Evolutionary conservation across 768 basidiomycete genomes (phyloP), one percentile per base, ranked within the genome.

Genomic region (Amanita thiersii): DNA sequence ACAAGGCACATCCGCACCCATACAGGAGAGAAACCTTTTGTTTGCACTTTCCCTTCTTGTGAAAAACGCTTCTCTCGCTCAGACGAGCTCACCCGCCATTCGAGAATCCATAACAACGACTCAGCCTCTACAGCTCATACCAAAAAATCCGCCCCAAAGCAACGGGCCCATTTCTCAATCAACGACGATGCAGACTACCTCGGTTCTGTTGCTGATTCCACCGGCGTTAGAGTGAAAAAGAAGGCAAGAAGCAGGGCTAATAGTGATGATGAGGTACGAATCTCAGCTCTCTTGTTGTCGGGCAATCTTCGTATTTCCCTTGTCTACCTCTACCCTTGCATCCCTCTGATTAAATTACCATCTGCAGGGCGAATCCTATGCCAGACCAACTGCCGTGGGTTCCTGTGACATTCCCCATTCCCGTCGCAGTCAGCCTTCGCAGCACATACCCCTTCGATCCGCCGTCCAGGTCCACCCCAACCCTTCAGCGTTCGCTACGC

Each of bases 1-100:
- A 99, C 94, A 14, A 84, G 94, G 48, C 94, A 99, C 57, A 96
- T 97, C 41, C 85, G 94, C 46, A 99, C 93, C 0, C 94, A 99
- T 61, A 99, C 94, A 0, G 94, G 94, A 55, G 94, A 99, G 65
- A 97, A 96, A 53, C 94, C 94, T 2, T 97, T 97, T 54, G 74
- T 78, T 15, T 99, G 94, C 74, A 82, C 79, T 1, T 88, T 82
- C 59, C 80, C 88, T 3, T 77, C 81, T n/a, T 99, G 94, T 73
- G 93, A 96, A 63, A 99, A 98, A 61, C 85, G 92, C 4, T 99
- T 99, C 62, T 92, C 89, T 12, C 82, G 94, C 45, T 91, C 89
- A n/a, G 94, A 99, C 69, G 94, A 99, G 63, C 78, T 99, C 49
- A 99, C 94, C 20, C 77, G 94, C 44, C 94, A 99, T 56, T 85